Conservation (phyloP, 2,329 filamentous ascomycete genomes). For the Metarhizium guizhouense region DNA sequence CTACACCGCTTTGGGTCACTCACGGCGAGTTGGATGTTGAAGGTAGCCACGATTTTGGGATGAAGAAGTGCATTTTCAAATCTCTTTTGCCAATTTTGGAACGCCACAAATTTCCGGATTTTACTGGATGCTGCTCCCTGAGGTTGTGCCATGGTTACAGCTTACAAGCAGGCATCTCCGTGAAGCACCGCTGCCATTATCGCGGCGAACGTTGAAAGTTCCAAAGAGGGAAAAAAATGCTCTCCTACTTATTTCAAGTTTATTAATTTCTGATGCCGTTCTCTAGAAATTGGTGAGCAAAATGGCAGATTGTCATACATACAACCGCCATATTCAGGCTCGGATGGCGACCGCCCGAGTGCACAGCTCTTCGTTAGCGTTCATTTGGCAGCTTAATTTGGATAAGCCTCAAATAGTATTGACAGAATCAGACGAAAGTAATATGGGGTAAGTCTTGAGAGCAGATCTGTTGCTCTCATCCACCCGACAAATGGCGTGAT, state of each 20-base stretch:
- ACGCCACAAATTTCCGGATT: too few relatives aligned
- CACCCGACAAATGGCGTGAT: slow-evolving; percentile 1
- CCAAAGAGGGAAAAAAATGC: too few relatives aligned
- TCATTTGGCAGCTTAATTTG: neutral
- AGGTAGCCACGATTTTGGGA: neutral
- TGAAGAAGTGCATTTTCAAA: neutral
- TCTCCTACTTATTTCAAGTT: too few relatives aligned
- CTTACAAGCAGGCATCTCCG: too few relatives aligned
- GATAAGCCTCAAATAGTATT: neutral
- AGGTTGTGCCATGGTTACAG: too few relatives aligned
- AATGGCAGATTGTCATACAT: too few relatives aligned
- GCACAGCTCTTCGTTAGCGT: neutral
- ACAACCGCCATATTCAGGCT: neutral
- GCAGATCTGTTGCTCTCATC: neutral
- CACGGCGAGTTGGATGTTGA: neutral
- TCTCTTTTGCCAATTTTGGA: neutral
- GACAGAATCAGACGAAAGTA: neutral
- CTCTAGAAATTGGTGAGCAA: too few relatives aligned
- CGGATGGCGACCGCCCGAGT: neutral
- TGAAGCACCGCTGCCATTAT: too few relatives aligned
- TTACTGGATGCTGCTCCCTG: too few relatives aligned
- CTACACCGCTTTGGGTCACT: neutral
- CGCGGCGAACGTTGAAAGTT: too few relatives aligned
- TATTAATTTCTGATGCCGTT: too few relatives aligned
- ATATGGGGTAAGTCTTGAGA: neutral